phyloP scores from a whole-genome alignment of 1,139 yeast genomes.

The Trichomonascaceae sp. region DNA sequence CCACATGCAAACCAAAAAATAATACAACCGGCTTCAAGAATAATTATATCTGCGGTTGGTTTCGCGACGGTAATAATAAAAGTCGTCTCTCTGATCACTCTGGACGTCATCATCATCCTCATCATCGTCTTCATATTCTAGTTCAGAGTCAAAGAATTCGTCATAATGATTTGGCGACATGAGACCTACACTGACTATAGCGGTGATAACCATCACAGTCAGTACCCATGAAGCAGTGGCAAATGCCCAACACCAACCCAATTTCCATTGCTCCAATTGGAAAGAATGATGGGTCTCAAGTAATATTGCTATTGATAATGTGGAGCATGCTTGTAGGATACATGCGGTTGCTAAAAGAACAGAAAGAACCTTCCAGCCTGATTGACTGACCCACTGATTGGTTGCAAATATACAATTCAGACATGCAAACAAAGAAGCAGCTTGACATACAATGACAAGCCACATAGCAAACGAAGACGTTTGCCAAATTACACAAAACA shows the following conservation, averaged over 20 bases:
- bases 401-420: slow-evolving; percentile 12
- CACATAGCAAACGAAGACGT: slow-evolving; percentile 23
- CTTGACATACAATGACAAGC: slow-evolving; percentile 21
- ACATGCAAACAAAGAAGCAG: slow-evolving; percentile 18
- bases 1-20: neutral
- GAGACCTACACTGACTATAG: slow-evolving; percentile 17
- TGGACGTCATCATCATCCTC: slow-evolving; percentile 11
- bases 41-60: slow-evolving; percentile 9
- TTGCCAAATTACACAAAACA: slow-evolving; percentile 21
- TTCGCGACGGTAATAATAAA: slow-evolving; percentile 18
- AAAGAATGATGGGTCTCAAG: slow-evolving; percentile 16
- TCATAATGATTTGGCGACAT: slow-evolving; percentile 17
- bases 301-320: slow-evolving; percentile 15
- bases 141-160: slow-evolving; percentile 17
- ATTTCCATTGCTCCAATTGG: slow-evolving; percentile 16
- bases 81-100: slow-evolving; percentile 15
- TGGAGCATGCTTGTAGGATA: slow-evolving; percentile 13
- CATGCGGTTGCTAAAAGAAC: slow-evolving; percentile 13
- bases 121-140: slow-evolving; percentile 14
- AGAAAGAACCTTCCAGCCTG: slow-evolving; percentile 20
- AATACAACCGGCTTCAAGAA: neutral
- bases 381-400: slow-evolving; percentile 13
- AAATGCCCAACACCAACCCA: slow-evolving; percentile 19
- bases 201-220: slow-evolving; percentile 13
- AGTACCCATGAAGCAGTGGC: slow-evolving; percentile 19